phyloP scores from a whole-genome alignment of 208 protist genomes.

The Trypanosoma conorhini region DNA sequence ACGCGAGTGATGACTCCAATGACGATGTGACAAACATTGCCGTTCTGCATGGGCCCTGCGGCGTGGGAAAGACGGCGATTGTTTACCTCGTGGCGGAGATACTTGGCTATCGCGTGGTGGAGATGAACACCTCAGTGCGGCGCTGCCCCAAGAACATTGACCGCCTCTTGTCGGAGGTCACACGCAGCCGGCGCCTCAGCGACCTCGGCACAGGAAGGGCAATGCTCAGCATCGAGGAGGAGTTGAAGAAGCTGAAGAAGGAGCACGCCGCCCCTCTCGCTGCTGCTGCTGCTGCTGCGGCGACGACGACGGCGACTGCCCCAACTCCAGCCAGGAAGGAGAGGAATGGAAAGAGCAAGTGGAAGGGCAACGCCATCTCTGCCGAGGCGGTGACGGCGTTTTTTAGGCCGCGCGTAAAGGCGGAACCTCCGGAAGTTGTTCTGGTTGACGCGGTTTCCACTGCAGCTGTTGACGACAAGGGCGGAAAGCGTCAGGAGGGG shows the following conservation, averaged over 20 bases:
- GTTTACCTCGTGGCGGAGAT: conserved; percentile 79
- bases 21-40: conserved; percentile 86
- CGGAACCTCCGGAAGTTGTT: conserved; percentile 7
- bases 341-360: conserved; percentile 23
- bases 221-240: conserved; percentile 59
- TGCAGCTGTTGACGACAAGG: background rate
- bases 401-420: conserved; percentile 34
- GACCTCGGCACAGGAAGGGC: conserved; percentile 32
- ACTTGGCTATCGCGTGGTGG: conserved; percentile 77
- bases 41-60: conserved; percentile 67
- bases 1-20: conserved; percentile 9
- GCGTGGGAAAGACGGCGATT: conserved; percentile 74
- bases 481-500: conserved; percentile 6
- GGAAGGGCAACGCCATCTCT: conserved; percentile 69
- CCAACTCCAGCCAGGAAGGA: background rate
- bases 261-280: conserved; percentile 45
- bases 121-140: conserved; percentile 78
- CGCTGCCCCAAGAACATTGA: conserved; percentile 73
- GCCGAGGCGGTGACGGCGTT: conserved; percentile 65
- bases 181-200: conserved; percentile 66
- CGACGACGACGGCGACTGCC: background rate
- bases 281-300: background rate
- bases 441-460: background rate
- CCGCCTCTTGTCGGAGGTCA: conserved; percentile 78
- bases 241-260: conserved; percentile 63